These are phyloP conservation scores for Penicillium subrubescens DNA, from an alignment of 495 filamentous ascomycete genomes.

Conservation along the genomic window DNA sequence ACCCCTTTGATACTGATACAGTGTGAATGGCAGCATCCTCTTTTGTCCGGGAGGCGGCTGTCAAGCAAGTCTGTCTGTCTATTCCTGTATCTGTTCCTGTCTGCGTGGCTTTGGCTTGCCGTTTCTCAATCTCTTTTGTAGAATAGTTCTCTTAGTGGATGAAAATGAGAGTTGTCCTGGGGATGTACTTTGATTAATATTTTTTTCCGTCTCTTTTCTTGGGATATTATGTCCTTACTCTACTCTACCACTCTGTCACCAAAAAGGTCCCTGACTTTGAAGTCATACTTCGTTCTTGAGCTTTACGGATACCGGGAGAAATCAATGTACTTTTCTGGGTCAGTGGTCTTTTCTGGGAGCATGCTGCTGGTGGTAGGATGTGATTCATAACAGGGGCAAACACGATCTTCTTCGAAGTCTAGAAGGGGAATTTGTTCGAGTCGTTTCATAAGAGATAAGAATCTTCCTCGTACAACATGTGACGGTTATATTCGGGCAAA, in stretches of 20 bases:
- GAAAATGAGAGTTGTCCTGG: constrained; percentile 33
- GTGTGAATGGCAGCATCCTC: constrained; percentile 12
- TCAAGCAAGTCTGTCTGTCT: constrained; percentile 9
- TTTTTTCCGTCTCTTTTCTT: neutral
- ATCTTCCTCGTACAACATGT: neutral
- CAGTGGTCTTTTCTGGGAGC: neutral
- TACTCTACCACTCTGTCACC: neutral
- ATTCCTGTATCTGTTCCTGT: constrained; percentile 16
- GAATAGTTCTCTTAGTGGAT: constrained; percentile 46
- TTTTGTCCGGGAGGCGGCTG: neutral
- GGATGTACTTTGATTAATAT: constrained; percentile 11
- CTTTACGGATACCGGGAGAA: neutral
- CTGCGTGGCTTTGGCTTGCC: constrained; percentile 15
- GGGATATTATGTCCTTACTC: neutral
- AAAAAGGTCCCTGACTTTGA: neutral
- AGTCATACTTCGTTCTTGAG: neutral
- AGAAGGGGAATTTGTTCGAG: neutral
- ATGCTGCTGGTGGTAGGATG: neutral
- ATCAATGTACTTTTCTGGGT: neutral
- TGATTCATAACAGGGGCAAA: neutral
- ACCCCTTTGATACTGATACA: constrained; percentile 15
- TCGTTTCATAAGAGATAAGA: neutral
- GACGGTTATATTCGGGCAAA: neutral
- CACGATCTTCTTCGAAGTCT: neutral
- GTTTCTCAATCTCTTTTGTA: constrained; percentile 43